Evolutionary conservation across 2,329 filamentous ascomycete species (phyloP).

Genomic region (Fusarium metavorans): DNA sequence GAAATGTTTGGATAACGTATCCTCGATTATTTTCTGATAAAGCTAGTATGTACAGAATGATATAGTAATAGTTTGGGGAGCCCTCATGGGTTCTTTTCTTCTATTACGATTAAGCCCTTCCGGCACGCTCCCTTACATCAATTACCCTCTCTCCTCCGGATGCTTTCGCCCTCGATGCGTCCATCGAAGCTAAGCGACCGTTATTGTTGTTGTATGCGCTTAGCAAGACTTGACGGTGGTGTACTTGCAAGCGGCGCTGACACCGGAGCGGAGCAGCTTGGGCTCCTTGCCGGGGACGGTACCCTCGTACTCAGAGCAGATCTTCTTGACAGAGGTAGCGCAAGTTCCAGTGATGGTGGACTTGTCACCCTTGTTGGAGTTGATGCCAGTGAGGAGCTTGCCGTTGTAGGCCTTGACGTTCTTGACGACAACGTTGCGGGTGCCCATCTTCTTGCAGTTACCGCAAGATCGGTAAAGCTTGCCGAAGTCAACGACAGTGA

Average conservation of each 20-base stretch:
- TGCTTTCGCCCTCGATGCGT: neutral
- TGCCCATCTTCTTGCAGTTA: conserved; percentile 44
- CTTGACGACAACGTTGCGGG: conserved; percentile 41
- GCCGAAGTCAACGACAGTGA: conserved; percentile 41
- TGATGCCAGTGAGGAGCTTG: conserved; percentile 41
- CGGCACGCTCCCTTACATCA: neutral
- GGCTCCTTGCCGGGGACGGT: conserved; percentile 42
- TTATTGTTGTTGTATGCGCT: neutral
- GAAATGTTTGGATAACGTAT: neutral
- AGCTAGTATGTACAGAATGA: conserved; percentile 1
- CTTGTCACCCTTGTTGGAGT: conserved; percentile 42
- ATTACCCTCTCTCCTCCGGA: neutral
- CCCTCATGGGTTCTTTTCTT: neutral
- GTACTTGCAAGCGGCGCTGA: conserved; percentile 40
- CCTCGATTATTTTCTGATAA: neutral
- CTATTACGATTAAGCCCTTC: neutral
- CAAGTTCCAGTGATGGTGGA: conserved; percentile 36
- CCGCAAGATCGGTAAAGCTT: conserved; percentile 45
- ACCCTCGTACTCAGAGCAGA: conserved; percentile 40
- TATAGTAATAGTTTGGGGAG: neutral
- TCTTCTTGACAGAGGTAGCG: conserved; percentile 37
- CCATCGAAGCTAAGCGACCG: neutral
- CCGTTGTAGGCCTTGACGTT: conserved; percentile 41
- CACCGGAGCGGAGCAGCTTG: conserved; percentile 38
- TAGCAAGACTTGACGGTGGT: conserved; percentile 39